Conservation (phyloP, 352 stramenopile genomes). For the Phytophthora pistaciae region DNA sequence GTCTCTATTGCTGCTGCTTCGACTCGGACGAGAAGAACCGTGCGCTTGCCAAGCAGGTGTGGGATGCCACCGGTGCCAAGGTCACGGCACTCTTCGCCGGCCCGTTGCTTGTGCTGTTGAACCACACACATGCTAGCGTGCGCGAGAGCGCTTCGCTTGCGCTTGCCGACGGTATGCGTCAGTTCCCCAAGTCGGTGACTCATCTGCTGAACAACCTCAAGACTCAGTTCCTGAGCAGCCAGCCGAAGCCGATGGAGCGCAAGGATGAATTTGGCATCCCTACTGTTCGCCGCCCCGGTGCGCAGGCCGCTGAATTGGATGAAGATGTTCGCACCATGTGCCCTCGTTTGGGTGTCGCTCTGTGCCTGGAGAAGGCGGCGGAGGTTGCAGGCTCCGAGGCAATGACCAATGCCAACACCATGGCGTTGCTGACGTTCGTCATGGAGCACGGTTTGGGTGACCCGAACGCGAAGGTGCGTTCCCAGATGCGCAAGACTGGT, state of each 20-base stretch:
- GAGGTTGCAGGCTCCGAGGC: conserved; percentile 35
- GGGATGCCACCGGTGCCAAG: conserved; percentile 57
- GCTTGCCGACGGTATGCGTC: conserved; percentile 83
- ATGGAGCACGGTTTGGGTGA: conserved; percentile 84
- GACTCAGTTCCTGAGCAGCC: conserved; percentile 64
- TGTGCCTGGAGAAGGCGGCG: conserved; percentile 83
- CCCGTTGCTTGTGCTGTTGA: conserved; percentile 74
- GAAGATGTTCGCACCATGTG: conserved; percentile 67
- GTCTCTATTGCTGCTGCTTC: conserved; percentile 75
- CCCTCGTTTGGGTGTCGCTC: conserved; percentile 76
- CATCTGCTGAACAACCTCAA: conserved; percentile 76
- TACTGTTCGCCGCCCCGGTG: conserved; percentile 64
- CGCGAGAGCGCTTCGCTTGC: conserved; percentile 81
- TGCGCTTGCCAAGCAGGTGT: conserved; percentile 68
- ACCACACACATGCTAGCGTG: conserved; percentile 79
- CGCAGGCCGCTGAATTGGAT: conserved; percentile 49
- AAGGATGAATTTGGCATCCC: conserved; percentile 83
- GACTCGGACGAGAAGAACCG: conserved; percentile 71
- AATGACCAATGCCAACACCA: conserved; percentile 69
- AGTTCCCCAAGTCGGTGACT: conserved; percentile 80
- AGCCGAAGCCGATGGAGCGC: conserved; percentile 62
- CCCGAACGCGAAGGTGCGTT: conserved; percentile 72
- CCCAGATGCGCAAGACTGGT: conserved; percentile 88
- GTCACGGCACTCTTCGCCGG: conserved; percentile 73
- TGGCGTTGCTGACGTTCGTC: conserved; percentile 81